A percentile compares a stretch with the other conserved stretches of the same genome.
Evolutionary conservation across 164 flowering plant species (phyloP).

Genomic region (Aristolochia californica): DNA sequence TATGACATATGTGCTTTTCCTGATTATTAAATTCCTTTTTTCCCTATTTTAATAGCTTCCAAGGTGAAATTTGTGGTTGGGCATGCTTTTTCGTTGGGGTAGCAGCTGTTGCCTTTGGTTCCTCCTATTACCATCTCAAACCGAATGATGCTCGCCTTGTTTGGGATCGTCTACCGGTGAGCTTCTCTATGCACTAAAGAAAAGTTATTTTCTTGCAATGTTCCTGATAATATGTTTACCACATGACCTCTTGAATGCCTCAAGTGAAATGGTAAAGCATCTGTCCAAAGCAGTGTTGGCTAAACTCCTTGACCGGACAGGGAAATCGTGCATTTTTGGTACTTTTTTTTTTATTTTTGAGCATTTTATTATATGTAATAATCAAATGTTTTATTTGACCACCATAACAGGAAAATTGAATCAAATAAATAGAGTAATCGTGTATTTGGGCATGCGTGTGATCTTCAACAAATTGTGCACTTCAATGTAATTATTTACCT

Average conservation of each 20-base stretch:
- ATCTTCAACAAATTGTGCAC: too few relatives aligned
- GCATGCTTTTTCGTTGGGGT: constrained; percentile 73
- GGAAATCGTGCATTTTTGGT: too few relatives aligned
- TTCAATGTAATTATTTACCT: too few relatives aligned
- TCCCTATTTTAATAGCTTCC: constrained; percentile 33
- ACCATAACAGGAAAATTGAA: too few relatives aligned
- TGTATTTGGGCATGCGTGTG: too few relatives aligned
- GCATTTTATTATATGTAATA: too few relatives aligned
- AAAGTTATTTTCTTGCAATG: background rate
- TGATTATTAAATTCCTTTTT: background rate
- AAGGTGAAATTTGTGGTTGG: constrained; percentile 91
- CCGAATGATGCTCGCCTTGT: constrained; percentile 89
- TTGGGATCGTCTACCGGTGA: constrained; percentile 95
- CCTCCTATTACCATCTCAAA: constrained; percentile 81
- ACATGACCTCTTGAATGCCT: background rate
- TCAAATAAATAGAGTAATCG: too few relatives aligned
- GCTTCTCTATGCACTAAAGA: constrained; percentile 10
- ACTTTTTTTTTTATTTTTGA: too few relatives aligned
- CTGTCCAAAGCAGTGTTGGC: too few relatives aligned
- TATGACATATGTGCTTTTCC: background rate
- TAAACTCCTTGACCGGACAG: too few relatives aligned
- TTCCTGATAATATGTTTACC: background rate
- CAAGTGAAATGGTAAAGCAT: background rate
- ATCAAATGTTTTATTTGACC: too few relatives aligned
- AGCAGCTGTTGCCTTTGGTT: constrained; percentile 86